These are phyloP conservation scores for Hypoxylon fuscum DNA, from an alignment of 495 filamentous ascomycete species.

Conservation along the genomic window DNA sequence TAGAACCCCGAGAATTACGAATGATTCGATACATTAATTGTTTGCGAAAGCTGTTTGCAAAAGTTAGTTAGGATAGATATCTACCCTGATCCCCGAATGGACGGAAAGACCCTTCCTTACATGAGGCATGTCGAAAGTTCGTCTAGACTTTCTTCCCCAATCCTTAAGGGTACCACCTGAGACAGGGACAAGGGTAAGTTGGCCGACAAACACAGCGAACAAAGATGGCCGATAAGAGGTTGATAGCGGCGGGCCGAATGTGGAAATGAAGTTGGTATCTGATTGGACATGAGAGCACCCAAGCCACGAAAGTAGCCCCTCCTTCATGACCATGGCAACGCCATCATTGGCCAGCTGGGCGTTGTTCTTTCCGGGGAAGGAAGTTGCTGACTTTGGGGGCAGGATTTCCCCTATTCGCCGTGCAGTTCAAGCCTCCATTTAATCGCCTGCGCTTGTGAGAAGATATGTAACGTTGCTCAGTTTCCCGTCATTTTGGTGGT, in stretches of 20 bases:
- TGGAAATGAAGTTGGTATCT: constrained; percentile 19
- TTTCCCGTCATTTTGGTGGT: not conserved
- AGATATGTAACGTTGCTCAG: constrained; percentile 39
- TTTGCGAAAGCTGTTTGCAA: not conserved
- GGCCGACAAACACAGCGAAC: not conserved
- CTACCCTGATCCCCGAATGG: not conserved
- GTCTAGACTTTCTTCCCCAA: constrained; percentile 25
- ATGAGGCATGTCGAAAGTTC: not conserved
- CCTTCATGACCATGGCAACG: not conserved
- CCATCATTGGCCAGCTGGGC: constrained; percentile 17
- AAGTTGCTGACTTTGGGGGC: constrained; percentile 23
- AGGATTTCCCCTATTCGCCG: constrained; percentile 17
- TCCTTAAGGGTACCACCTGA: constrained; percentile 11
- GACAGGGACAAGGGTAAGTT: constrained; percentile 5
- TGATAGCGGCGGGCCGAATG: constrained; percentile 40
- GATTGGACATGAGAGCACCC: constrained; percentile 18
- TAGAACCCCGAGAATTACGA: not conserved
- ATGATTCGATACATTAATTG: not conserved
- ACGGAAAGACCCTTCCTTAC: constrained; percentile 13
- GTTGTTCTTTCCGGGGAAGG: constrained; percentile 35
- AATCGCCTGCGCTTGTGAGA: not conserved
- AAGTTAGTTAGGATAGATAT: not conserved
- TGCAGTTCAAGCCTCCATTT: constrained; percentile 5
- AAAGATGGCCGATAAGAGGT: constrained; percentile 35
- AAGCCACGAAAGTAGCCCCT: constrained; percentile 11